A percentile compares a stretch with the other conserved stretches of the same genome.
Evolutionary conservation across 345 rosid species (phyloP).

Genomic region (Rhodamnia argentea): DNA sequence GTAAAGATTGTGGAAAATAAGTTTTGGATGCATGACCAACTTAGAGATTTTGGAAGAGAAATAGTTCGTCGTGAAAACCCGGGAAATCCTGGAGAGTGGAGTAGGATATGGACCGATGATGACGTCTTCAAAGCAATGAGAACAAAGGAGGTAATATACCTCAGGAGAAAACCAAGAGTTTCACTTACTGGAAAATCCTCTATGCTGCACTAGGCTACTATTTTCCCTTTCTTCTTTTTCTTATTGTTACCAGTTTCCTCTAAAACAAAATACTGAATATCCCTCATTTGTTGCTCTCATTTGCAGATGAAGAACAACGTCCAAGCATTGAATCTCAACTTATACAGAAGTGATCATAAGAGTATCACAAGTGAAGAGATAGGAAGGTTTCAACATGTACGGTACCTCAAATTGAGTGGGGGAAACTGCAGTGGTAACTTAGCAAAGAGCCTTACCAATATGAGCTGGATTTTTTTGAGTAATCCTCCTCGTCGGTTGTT

Average conservation of each 20-base stretch:
- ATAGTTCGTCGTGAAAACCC: not conserved
- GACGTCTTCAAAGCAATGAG: not conserved
- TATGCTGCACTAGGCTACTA: no score
- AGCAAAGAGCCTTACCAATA: not conserved
- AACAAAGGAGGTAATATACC: not conserved
- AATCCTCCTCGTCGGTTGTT: not conserved
- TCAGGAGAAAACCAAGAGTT: not conserved
- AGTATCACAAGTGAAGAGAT: not conserved
- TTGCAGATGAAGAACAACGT: not conserved
- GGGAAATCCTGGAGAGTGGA: not conserved
- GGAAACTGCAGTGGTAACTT: not conserved
- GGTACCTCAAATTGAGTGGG: not conserved
- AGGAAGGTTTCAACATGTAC: not conserved
- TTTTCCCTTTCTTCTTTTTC: no score
- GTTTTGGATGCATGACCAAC: not conserved
- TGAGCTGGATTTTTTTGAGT: not conserved
- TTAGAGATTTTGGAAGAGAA: not conserved
- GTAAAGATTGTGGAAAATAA: not conserved
- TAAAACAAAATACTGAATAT: not conserved
- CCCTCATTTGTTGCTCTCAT: not conserved
- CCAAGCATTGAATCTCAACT: not conserved
- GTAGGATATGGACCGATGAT: not conserved
- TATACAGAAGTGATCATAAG: no score
- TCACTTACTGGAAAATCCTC: not conserved
- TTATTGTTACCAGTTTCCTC: not conserved